Base-by-base conservation (phyloP, 1,284 basidiomycete species). In the Apiotrichum sp. region DNA sequence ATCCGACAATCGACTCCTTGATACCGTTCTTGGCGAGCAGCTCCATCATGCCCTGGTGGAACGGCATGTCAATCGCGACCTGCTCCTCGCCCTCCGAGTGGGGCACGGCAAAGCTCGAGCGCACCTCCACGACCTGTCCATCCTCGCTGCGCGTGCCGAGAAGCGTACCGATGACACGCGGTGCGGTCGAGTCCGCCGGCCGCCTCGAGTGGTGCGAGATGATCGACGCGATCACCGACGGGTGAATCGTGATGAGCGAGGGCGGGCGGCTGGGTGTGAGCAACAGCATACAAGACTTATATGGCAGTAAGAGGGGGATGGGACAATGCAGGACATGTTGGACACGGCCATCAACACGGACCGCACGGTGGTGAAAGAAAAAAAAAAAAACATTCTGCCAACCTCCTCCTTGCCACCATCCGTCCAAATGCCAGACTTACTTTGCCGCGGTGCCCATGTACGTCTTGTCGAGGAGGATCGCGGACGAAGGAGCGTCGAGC, bases 141-240 rank as follows among this genome's bases (percentile, higher is more conserved):
- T 70, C 71, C 58, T 91, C 86, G 47, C 83, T 85, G 65, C 93
- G 85, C 49, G 83, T 85, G 11, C 95, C 95, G 43, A 99, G 86
- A 34, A 98, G 83, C 0, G 95, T 97, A 29, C 96, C 96, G 71
- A 99, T 95, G 7, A 98, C 95, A 56, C 95, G 85, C 9, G 71
- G 66, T 1, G 65, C 58, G 13, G 55, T 62, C 38, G 61, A 56
- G 63, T 88, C 87, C 40, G 80, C 76, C 50, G 84, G 86, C 61
- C 93, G 84, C 40, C 96, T 88, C 50, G 98, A 85, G 78, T 93
- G 96, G 79, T 98, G 95, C 78, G 98, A 95, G 62, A 98, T 86
- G 79, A 98, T 93, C 56, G 90, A 87, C 73, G 97, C 93, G 56
- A 98, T 84, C 7, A 91, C 90, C 51, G 89, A 87, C n/a, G 93